Percentiles rank a stretch among this genome's conserved stretches.
These are phyloP conservation scores for Scalesia atractyloides DNA, from an alignment of 129 eudicot genomes.

Conservation along the genomic window DNA sequence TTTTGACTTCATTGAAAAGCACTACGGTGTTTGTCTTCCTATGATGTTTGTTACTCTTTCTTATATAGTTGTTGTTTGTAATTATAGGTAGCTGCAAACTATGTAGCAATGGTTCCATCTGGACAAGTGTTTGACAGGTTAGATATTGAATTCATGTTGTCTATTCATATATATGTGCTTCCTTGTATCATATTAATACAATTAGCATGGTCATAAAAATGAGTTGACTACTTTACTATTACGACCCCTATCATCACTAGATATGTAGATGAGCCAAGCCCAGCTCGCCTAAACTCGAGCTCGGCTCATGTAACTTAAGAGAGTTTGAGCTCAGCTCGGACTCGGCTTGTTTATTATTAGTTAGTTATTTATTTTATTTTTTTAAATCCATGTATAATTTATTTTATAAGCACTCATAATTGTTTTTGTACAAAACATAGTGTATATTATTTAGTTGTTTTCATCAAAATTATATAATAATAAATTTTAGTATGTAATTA, in stretches of 20 bases:
- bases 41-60: slow-evolving; percentile 7
- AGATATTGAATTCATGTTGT: slow-evolving; percentile 8
- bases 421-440: too few relatives aligned
- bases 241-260: not conserved
- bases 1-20: slow-evolving; percentile 16
- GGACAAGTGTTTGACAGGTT: slow-evolving; percentile 99
- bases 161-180: slow-evolving; percentile 2
- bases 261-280: too few relatives aligned
- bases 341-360: too few relatives aligned
- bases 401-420: too few relatives aligned
- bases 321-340: too few relatives aligned
- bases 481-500: too few relatives aligned
- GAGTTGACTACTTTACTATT: not conserved
- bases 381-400: too few relatives aligned
- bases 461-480: too few relatives aligned
- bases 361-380: too few relatives aligned
- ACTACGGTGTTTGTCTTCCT: not conserved
- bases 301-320: too few relatives aligned
- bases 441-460: too few relatives aligned
- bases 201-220: not conserved
- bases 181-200: slow-evolving; percentile 4
- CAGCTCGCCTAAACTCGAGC: too few relatives aligned
- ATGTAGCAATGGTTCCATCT: slow-evolving; percentile 99
- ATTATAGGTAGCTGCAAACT: slow-evolving; percentile 92
- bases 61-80: slow-evolving; percentile 3